Base-by-base conservation (phyloP, 2,329 filamentous ascomycete species). In the Arthroderma uncinatum region DNA sequence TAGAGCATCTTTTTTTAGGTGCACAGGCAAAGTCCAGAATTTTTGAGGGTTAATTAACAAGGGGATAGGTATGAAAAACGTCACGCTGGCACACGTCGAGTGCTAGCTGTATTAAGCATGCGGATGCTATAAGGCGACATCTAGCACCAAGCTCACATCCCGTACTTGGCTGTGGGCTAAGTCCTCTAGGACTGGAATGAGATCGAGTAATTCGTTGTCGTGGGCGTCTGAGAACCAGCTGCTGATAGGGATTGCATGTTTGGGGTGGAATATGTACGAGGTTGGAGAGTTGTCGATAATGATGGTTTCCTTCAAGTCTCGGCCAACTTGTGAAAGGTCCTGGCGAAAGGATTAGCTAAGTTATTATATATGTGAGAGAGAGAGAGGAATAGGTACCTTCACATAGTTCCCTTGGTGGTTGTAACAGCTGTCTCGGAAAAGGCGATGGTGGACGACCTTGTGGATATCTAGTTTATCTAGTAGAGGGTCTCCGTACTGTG, bases 181-280 rank as follows among this genome's bases (percentile, higher is more conserved):
- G 74, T 98, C 93, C 79, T 98, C 93, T 64, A 98, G 89, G 66
- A 98, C 93, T 55, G 93, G 93, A 71, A 98, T 97, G 66, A 98
- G 79, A 71, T 98, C 93, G 67, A 98, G 80, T 61, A 98, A 81
- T 79, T 98, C 93, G 74, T 98, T 98, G 77, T 98, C 93, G 74
- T 98, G 93, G 61, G 93, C 93, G 75, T 98, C 93, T 64, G 91
- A 96, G 77, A 98, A 98, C 93, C 93, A 98, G 79, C 92, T 97
- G 81, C 91, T 96, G 76, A 98, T 98, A 25, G 93, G 93, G 53
- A 98, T 92, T 60, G 93, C 93, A 72, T 98, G 93, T 76, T 98
- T 92, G 23, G 93, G 93, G 71, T 98, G 93, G 81, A 98, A 98
- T 67, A 98, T 97, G 77, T 98, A 98, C 10, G 92, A 97, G 3